These are phyloP conservation scores for Euclidium syriacum DNA, from an alignment of 345 rosid species.

Conservation along the genomic window DNA sequence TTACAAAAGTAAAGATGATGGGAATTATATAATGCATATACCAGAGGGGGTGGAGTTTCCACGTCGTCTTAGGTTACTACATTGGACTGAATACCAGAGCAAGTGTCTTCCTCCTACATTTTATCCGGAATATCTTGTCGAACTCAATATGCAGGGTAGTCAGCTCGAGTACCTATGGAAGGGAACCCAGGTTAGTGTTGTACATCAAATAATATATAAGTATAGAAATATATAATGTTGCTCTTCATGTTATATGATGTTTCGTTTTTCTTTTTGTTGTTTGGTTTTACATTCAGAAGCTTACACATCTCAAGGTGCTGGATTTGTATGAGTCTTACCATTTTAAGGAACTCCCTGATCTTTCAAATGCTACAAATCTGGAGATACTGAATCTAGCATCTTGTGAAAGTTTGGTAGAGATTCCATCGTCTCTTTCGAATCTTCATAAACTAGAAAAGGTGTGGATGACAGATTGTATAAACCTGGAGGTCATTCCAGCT, in stretches of 20 bases:
- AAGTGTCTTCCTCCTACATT: slow-evolving; percentile 17
- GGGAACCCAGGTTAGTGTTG: slow-evolving; percentile 2
- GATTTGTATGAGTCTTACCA: background rate
- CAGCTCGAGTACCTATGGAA: slow-evolving; percentile 14
- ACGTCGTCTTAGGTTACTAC: background rate
- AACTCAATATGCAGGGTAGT: background rate
- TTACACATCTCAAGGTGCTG: slow-evolving; percentile 4
- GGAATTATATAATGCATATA: background rate
- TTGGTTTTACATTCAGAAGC: background rate
- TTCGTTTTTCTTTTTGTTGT: background rate
- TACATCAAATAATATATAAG: no score
- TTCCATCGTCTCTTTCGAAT: background rate
- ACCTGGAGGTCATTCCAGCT: background rate
- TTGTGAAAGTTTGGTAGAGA: slow-evolving; percentile 5
- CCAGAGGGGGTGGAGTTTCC: background rate
- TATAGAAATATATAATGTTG: no score
- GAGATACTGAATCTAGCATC: background rate
- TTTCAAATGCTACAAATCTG: slow-evolving; percentile 9
- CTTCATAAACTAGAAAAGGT: background rate
- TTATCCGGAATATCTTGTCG: background rate
- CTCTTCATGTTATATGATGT: background rate
- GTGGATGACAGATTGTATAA: background rate
- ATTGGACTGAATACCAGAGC: slow-evolving; percentile 5
- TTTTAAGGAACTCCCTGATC: slow-evolving; percentile 10
- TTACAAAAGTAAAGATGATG: background rate